Base-by-base conservation (phyloP, 139 green algal genomes). In the Chlamydomonas sphaeroides region DNA sequence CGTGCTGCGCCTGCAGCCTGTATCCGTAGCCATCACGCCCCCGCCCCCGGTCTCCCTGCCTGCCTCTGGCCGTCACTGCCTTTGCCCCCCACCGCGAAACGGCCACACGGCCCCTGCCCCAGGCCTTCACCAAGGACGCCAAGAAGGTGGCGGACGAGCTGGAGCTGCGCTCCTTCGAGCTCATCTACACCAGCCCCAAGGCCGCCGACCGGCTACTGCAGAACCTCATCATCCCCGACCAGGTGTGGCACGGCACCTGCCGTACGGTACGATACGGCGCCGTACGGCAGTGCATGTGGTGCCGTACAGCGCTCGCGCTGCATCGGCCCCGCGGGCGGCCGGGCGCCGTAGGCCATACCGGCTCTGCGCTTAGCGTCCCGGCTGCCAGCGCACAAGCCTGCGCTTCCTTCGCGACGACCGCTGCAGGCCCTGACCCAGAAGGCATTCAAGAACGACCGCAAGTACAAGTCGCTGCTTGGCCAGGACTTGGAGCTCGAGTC, bases 201-300 rank as follows among this genome's bases (percentile, higher is more conserved):
- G 25, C 39, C 6, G 38, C 65, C 5, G 65, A 72, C 65, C 65
- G 65, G 20, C 65, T 72, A 38, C 65, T 72, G 65, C 65, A 72
- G 65, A 72, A 72, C 65, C 38, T 72, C 38, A 56, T 72, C 38
- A 72, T 72, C 38, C 65, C 65, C 38, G 26, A 51, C 38, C 65
- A 72, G 65, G 65, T 72, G 38, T 25, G 38, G 15, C 36, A 7
- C 5, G 28, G 11, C 10, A 11, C 5, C 8, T 14, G 2, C 5
- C 1, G 59, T 35, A 18, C 6, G 18, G 59, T n/a, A 17, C 30
- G 59, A 11, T 62, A 6, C 23, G 15, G 3, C 2, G 5, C 6
- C 2, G 56, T 5, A 32, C 45, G 45, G 45, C 45, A 28, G 14
- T 17, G 51, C 51, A 25, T 61, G 17, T 25, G 17, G 10, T 51